Conservation (phyloP, 139 green algal genomes). For the Coccomyxa sp. region DNA sequence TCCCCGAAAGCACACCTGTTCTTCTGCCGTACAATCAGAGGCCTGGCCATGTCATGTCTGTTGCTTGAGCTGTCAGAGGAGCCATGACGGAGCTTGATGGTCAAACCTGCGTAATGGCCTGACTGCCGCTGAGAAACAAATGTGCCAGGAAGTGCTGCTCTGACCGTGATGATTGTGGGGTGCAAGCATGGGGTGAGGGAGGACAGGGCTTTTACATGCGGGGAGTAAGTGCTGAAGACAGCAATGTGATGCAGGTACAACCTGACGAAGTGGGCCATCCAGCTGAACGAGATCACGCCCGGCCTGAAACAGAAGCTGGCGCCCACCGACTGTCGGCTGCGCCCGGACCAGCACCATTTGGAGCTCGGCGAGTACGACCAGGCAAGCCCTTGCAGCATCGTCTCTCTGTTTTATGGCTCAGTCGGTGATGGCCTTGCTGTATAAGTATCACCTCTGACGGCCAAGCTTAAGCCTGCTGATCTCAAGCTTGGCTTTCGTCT, state of each 20-base stretch:
- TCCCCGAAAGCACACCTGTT: background rate
- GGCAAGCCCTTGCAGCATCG: slow-evolving; percentile 21
- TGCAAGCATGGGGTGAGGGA: too few species aligned
- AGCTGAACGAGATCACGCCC: slow-evolving; percentile 80
- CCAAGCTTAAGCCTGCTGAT: too few species aligned
- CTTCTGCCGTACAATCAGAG: too few species aligned
- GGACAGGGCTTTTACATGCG: too few species aligned
- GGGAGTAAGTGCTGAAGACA: background rate
- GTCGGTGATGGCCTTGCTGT: too few species aligned
- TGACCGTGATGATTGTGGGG: too few species aligned
- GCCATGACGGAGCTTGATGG: too few species aligned
- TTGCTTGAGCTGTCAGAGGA: background rate
- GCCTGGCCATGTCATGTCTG: background rate
- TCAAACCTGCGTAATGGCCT: too few species aligned
- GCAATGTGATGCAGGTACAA: slow-evolving; percentile 46
- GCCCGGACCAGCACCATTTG: slow-evolving; percentile 66
- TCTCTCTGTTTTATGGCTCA: too few species aligned
- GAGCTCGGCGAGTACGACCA: slow-evolving; percentile 62
- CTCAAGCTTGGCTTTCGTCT: background rate
- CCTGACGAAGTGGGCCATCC: slow-evolving; percentile 69
- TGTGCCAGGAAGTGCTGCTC: too few species aligned
- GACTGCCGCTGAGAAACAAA: too few species aligned
- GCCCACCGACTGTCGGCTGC: slow-evolving; percentile 75
- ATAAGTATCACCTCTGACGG: too few species aligned
- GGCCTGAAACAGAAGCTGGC: slow-evolving; percentile 47